Base-by-base conservation (phyloP, 2,329 filamentous ascomycete genomes). In the Salinomyces thailandicus region DNA sequence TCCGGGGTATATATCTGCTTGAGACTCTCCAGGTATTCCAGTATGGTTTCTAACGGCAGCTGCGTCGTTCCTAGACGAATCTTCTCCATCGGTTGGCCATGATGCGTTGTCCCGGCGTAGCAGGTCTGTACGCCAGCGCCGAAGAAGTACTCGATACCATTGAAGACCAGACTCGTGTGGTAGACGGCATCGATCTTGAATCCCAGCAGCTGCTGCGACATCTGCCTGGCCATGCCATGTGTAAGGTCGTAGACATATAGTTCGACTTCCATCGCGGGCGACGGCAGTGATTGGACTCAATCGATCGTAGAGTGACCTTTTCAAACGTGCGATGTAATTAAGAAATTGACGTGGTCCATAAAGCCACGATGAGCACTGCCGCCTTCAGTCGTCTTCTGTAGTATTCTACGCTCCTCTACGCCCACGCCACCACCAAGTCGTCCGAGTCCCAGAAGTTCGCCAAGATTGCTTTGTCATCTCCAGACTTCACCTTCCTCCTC, bases 181-280 rank as follows among this genome's bases (percentile, higher is more conserved):
- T 96, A 96, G 36, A 98, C 77, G 36, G 91, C 91, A 59, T 96
- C 89, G 33, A 95, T 84, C 35, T 81, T 76, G 1, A 70, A 73
- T 2, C 79, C 79, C 4, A 80, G 71, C 31, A 82, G 65, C 32
- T 71, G 63, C 33, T 56, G 58, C 9, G 72, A 77, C 57, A 77
- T 72, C 62, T 73, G 43, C 28, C 50, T 39, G 16, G 55, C 55
- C 54, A 59, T 50, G 29, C 58, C 58, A 39, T 62, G 54, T 6
- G 66, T 68, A n/a, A 71, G 59, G 44, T 71, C 67, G 48, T 71
- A 71, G 22, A 70, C 66, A 42, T 68, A 71, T 12, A 70, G 59
- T 42, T 69, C 53, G 18, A 70, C 63, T 20, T 70, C 64, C 67
- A 71, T 71, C 11, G 19, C 39, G 31, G n/a, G n/a, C n/a, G n/a